These are phyloP conservation scores for Aspergillus tubingensis DNA, from an alignment of 2,329 filamentous ascomycete species.

Conservation along the genomic window DNA sequence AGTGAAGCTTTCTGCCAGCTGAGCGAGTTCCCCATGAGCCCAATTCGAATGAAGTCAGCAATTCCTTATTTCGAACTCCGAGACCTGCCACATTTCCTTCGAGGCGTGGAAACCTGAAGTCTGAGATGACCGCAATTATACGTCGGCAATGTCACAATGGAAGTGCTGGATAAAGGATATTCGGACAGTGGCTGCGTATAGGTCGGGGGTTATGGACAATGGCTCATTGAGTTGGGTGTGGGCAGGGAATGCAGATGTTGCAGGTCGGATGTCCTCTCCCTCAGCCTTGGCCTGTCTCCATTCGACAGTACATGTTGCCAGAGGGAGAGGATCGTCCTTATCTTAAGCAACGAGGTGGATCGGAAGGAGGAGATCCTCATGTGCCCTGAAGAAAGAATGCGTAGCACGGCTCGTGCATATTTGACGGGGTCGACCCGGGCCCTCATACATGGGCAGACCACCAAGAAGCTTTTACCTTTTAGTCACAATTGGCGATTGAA, in stretches of 20 bases:
- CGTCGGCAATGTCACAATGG: background rate
- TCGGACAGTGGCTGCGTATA: background rate
- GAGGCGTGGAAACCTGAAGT: background rate
- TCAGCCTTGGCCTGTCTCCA: background rate
- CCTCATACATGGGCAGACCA: slow-evolving; percentile 19
- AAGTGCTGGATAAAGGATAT: background rate
- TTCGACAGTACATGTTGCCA: slow-evolving; percentile 13
- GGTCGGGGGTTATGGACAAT: background rate
- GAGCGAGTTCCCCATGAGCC: slow-evolving; percentile 9
- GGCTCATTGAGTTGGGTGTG: slow-evolving; percentile 1
- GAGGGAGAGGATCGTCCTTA: slow-evolving; percentile 11
- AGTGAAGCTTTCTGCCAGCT: slow-evolving; percentile 9
- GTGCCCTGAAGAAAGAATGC: slow-evolving; percentile 18
- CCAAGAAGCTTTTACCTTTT: slow-evolving; percentile 10
- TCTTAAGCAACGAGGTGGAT: slow-evolving; percentile 6
- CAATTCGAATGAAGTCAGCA: slow-evolving; percentile 15
- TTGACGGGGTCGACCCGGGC: slow-evolving; percentile 17
- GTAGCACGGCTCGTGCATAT: slow-evolving; percentile 19
- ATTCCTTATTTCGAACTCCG: slow-evolving; percentile 10
- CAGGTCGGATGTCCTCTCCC: background rate
- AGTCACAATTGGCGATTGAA: background rate
- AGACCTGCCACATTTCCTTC: slow-evolving; percentile 9
- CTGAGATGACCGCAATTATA: background rate
- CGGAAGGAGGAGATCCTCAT: slow-evolving; percentile 18
- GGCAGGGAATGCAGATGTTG: background rate